Conservation (phyloP, 75 land plant species). For the Chamaecyparis obtusa region DNA sequence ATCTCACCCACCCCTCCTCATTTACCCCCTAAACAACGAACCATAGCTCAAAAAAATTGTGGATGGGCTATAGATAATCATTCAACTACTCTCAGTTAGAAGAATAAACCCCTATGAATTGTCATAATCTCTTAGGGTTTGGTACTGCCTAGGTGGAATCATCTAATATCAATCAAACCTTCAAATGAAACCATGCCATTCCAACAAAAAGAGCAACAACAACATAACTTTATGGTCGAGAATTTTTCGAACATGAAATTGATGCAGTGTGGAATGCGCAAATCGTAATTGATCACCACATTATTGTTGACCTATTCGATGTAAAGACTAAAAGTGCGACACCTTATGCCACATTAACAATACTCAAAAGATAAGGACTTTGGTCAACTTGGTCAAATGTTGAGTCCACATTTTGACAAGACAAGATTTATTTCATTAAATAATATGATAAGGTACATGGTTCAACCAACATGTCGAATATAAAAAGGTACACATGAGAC, state of each 20-base stretch:
- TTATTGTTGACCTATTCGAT: background rate
- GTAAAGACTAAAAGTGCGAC: too few species aligned
- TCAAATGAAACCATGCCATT: background rate
- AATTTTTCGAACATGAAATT: background rate
- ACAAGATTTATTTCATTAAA: too few species aligned
- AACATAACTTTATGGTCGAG: too few species aligned
- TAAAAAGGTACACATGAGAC: too few species aligned
- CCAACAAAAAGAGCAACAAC: too few species aligned
- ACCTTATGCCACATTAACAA: too few species aligned
- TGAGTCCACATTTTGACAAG: too few species aligned
- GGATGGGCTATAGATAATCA: background rate
- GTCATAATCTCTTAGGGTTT: background rate
- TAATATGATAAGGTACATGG: too few species aligned
- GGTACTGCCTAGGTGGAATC: background rate
- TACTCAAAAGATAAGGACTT: too few species aligned
- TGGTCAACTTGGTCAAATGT: too few species aligned
- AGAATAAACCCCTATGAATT: background rate
- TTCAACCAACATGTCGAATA: too few species aligned
- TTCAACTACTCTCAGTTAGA: background rate
- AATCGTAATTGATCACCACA: background rate
- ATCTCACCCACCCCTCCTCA: slow-evolving; percentile 23
- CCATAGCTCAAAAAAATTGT: background rate
- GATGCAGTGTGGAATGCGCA: background rate
- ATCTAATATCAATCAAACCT: background rate
- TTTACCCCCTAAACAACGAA: background rate